Percentiles rank a stretch among this genome's conserved stretches.
Evolutionary conservation across 805 yeast species (phyloP).

Genomic region (Candida parachauliodes): DNA sequence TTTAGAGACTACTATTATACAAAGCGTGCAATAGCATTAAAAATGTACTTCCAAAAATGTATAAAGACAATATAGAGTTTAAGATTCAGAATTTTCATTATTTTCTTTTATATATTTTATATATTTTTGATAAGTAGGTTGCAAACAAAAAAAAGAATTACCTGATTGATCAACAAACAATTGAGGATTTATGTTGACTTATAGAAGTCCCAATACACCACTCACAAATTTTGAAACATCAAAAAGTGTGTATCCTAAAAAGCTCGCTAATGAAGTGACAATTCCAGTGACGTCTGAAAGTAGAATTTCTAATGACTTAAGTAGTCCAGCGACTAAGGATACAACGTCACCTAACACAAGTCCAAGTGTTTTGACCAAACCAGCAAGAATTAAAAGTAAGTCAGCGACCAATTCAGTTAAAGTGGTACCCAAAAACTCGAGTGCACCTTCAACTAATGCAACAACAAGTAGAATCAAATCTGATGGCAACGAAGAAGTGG

Average conservation of each 20-base stretch:
- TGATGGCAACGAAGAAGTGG: background rate
- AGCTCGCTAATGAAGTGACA: background rate
- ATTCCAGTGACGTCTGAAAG: background rate
- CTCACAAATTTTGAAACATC: background rate
- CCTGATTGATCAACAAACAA: background rate
- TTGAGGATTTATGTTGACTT: background rate
- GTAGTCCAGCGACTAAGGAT: background rate
- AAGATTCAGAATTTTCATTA: no score
- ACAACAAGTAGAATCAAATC: background rate
- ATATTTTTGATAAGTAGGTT: no score
- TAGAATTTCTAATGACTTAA: background rate
- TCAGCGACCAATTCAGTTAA: background rate
- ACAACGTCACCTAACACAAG: background rate
- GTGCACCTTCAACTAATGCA: background rate
- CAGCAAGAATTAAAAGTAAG: background rate
- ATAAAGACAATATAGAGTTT: no score
- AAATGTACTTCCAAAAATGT: no score
- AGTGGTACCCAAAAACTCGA: background rate
- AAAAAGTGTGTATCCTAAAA: background rate
- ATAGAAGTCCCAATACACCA: background rate
- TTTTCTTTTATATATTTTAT: no score
- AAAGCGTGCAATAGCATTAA: no score
- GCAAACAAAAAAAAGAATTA: background rate
- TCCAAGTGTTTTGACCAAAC: background rate
- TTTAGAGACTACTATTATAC: no score